These are phyloP conservation scores for Centella asiatica DNA, from an alignment of 129 eudicot species.

Conservation along the genomic window DNA sequence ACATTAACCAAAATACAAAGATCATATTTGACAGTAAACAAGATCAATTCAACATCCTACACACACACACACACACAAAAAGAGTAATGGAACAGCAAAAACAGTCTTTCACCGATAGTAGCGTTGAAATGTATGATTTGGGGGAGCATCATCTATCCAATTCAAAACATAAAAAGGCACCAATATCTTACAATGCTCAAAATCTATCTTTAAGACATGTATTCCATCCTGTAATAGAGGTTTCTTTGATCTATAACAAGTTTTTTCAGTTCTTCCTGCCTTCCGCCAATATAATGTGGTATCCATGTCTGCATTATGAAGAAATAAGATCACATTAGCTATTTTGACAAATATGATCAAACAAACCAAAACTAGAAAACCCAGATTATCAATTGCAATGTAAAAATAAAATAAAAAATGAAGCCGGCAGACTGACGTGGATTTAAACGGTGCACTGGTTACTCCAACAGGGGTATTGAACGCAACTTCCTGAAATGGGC, in stretches of 20 bases:
- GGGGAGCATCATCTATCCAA: background rate
- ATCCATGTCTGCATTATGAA: constrained; percentile 71
- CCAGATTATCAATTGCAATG: background rate
- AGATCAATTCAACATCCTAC: no score
- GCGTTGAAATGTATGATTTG: background rate
- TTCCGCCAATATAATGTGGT: constrained; percentile 88
- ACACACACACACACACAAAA: no score
- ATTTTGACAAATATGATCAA: background rate
- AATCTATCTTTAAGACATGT: background rate
- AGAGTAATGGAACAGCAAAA: background rate
- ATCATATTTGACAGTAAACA: no score
- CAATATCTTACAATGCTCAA: background rate
- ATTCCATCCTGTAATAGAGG: constrained; percentile 1
- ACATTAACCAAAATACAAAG: no score
- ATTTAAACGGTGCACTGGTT: constrained; percentile 95
- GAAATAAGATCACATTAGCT: constrained; percentile 7
- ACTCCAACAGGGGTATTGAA: constrained; percentile 88
- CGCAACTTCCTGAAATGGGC: constrained; percentile 99
- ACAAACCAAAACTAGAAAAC: background rate
- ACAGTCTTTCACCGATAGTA: background rate
- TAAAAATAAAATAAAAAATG: background rate
- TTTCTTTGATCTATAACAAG: constrained; percentile 11
- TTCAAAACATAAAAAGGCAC: background rate
- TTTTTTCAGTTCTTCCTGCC: constrained; percentile 80
- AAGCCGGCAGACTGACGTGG: constrained; percentile 50